phyloP scores from a whole-genome alignment of 495 filamentous ascomycete genomes.

The Penicillium samsonianum region DNA sequence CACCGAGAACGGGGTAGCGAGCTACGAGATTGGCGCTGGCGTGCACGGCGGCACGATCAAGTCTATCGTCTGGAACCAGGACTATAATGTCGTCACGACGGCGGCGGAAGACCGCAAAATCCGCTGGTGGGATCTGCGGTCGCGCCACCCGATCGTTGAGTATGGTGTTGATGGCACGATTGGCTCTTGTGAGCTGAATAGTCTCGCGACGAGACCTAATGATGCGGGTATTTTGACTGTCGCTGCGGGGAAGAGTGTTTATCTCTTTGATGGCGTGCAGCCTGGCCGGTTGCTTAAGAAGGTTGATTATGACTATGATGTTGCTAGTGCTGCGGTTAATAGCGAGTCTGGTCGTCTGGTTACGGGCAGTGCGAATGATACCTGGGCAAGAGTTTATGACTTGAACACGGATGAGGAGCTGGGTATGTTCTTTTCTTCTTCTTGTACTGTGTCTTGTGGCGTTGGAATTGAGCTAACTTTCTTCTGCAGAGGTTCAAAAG shows the following conservation, averaged over 20 bases:
- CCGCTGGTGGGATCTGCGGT: slow-evolving; percentile 91
- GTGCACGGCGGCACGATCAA: slow-evolving; percentile 87
- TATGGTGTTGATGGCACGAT: slow-evolving; percentile 77
- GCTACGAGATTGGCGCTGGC: slow-evolving; percentile 84
- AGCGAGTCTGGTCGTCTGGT: slow-evolving; percentile 77
- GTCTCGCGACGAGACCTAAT: slow-evolving; percentile 40
- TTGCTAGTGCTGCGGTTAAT: slow-evolving; percentile 87
- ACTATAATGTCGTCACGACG: slow-evolving; percentile 85
- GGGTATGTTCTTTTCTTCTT: slow-evolving; percentile 46
- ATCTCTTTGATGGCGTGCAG: slow-evolving; percentile 81
- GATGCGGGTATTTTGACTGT: slow-evolving; percentile 52
- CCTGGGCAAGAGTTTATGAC: slow-evolving; percentile 92
- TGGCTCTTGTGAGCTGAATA: slow-evolving; percentile 85
- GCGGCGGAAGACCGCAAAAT: slow-evolving; percentile 87
- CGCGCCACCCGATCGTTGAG: slow-evolving; percentile 67
- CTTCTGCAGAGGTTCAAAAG: slow-evolving; percentile 75
- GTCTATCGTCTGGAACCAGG: slow-evolving; percentile 86
- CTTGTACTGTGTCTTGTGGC: not conserved
- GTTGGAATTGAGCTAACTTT: slow-evolving; percentile 26
- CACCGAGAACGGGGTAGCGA: slow-evolving; percentile 44
- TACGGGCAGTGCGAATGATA: slow-evolving; percentile 81
- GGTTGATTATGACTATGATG: slow-evolving; percentile 72
- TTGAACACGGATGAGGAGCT: slow-evolving; percentile 78
- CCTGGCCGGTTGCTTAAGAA: slow-evolving; percentile 75
- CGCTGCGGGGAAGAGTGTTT: slow-evolving; percentile 82